Conservation (phyloP, 441 rosid genomes). For the Viola pubescens region DNA sequence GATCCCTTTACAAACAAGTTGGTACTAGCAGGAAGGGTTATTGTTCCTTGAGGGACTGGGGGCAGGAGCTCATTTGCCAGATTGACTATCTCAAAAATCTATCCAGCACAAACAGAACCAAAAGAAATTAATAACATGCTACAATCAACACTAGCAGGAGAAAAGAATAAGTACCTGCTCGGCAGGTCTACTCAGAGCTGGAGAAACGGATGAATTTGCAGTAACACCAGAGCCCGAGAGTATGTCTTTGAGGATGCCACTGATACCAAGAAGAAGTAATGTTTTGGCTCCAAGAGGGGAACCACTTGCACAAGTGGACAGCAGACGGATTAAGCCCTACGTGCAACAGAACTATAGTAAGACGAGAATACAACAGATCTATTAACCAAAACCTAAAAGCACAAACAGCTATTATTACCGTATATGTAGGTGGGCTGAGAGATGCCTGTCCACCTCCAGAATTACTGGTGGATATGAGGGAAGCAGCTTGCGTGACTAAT, state of each 20-base stretch:
- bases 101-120: background rate
- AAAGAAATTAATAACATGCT: background rate
- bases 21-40: constrained; percentile 75
- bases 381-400: constrained; percentile 8
- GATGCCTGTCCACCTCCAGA: constrained; percentile 97
- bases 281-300: constrained; percentile 95
- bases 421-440: constrained; percentile 81
- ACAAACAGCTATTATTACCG: constrained; percentile 41
- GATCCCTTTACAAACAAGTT: constrained; percentile 71
- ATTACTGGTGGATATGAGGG: constrained; percentile 84
- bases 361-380: constrained; percentile 11
- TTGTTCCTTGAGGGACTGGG: constrained; percentile 86
- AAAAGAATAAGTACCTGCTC: constrained; percentile 61
- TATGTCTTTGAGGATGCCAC: constrained; percentile 89
- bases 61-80: constrained; percentile 99
- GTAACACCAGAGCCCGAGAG: constrained; percentile 84
- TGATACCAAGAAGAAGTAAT: constrained; percentile 83
- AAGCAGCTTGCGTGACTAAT: constrained; percentile 91
- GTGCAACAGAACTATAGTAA: constrained; percentile 19
- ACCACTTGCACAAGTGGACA: constrained; percentile 94
- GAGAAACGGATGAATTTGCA: constrained; percentile 77
- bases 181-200: constrained; percentile 88
- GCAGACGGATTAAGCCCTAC: constrained; percentile 93
- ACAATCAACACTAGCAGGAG: background rate
- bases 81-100: constrained; percentile 99